Base-by-base conservation (phyloP, 371 early-diverging fungal species). In the Gilbertella persicaria region DNA sequence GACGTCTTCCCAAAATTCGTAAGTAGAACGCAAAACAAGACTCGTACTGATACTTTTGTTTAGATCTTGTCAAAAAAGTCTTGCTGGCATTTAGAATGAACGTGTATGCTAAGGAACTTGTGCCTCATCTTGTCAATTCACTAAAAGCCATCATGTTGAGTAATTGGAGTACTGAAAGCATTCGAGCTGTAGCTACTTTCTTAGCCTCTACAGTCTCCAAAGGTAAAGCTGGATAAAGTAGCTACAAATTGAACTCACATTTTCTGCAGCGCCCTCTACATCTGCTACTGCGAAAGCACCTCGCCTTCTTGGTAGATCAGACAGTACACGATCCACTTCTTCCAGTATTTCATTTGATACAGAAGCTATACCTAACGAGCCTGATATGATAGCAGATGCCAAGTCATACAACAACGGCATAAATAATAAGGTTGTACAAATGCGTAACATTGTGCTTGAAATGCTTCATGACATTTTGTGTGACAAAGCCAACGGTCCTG, bases 381-480 rank as follows among this genome's bases (percentile, higher is more conserved):
- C 6, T 24, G 56, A 49, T 29, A 58, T 84, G 20, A 60, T 83
- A 16, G 29, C 59, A 1, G 79, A 86, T 57, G 73, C 79, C 5
- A 60, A 54, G 33, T 38, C 30, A 4, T 41, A 51, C 14, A 45
- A 58, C n/a, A 39, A 55, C 1, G n/a, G n/a, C n/a, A 24, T 52
- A 66, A 30, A 52, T 0, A 69, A 71, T 13, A 76, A 79, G 39
- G 58, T 59, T 9, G 74, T 79, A 1, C 70, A 69, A 28, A 79
- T 88, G 71, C 76, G 91, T n/a, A 89, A 85, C 53, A 69, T 71
- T 20, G 75, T 91, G 12, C 62, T 91, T 60, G 88, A 87, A 55
- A 87, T 87, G 85, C 63, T 91, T 9, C 78, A 85, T 30, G 83
- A 89, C 25, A 81, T 89, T 14, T 45, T 89, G 4, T 78, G 82